Base-by-base conservation (phyloP, 108 stramenopile genomes). In the Cyclotella cryptica region DNA sequence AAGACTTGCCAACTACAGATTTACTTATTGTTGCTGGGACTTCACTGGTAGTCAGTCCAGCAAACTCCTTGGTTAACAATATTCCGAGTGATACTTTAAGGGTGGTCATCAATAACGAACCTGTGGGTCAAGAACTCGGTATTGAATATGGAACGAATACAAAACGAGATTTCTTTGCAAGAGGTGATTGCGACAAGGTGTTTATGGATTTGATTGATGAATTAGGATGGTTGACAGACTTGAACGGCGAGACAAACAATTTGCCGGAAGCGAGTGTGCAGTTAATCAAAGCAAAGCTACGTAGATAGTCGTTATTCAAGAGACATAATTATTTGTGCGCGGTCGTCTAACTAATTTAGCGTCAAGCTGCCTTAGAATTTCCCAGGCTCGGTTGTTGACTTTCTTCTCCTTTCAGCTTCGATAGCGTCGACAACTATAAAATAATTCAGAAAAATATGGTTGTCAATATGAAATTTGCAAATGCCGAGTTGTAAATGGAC, bases 1-100 rank as follows among this genome's bases (percentile, higher is more conserved):
- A 86, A 66, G 93, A 93, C 71, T 72, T 90, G 62, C 86, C 84
- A 5, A 55, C 52, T 5, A 46, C 72, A 22, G 91, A 94, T 80
- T 65, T 91, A 28, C 67, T 94, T 46, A 84, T 94, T 63, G 78
- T 94, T 5, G 87, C 87, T 0, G 93, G 93, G 47, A 91, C 93
- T 0, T 88, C 87, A 3, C 79, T 94, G 22, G 88, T 87, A 10
- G 93, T 94, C 13, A 74, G 83, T 28, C 93, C 93, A 13, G 90
- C 92, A 13, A 89, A 89, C 67, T 69, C 66, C n/a, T 66, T 90
- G 39, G 87, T 85, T 15, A 80, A 87, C 51, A 67, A 47, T 24
- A 86, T 87, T 13, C 81, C 87, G 10, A 40, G 83, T 11, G 18
- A 54, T 26, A 74, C 86, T 15, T 54, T 69, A 55, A 84, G 88